Evolutionary conservation across 179 eudicot genomes (phyloP), one percentile per base, ranked within the genome.

Genomic region (Actinidia arguta): DNA sequence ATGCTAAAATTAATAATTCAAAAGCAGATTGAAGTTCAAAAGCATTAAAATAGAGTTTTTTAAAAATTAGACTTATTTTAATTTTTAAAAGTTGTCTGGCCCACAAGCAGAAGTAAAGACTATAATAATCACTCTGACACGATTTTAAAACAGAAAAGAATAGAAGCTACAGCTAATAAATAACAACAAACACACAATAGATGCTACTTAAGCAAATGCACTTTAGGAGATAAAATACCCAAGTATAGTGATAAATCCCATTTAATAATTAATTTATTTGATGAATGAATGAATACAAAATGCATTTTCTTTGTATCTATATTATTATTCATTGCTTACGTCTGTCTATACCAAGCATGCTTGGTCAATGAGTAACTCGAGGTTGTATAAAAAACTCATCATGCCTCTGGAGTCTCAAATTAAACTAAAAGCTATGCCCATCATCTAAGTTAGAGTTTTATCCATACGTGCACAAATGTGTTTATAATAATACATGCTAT

Each of bases 311-410:
- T 52, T 6, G 17, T 50, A 39, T 10, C 8, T 16, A 74, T 8
- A 25, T 50, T 31, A 50, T 25, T 63, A 9, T 24, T 48, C 31
- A 20, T 12, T 51, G 71, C 78, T 81, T 73, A 73, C 82, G 82
- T 80, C n/a, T n/a, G n/a, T n/a, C 78, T 25, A 25, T 58, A 12
- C 20, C 22, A 74, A 81, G 83, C 78, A 81, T 80, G 75, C 66
- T 22, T 70, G 68, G 31, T 52, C 44, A 56, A n/a, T 52, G 61
- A 79, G 82, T 13, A 56, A 70, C 67, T 71, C 82, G 82, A 80
- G 82, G 82, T 13, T 14, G 16, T 12, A 20, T n/a, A 5, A 61
- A 46, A 17, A 46, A 73, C 48, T 61, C 9, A 4, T 54, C 82
- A 79, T 73, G 80, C 75, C 77, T 79, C 62, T n/a, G n/a, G n/a